phyloP scores from a whole-genome alignment of 768 basidiomycete species.

The Trametes cingulata region DNA sequence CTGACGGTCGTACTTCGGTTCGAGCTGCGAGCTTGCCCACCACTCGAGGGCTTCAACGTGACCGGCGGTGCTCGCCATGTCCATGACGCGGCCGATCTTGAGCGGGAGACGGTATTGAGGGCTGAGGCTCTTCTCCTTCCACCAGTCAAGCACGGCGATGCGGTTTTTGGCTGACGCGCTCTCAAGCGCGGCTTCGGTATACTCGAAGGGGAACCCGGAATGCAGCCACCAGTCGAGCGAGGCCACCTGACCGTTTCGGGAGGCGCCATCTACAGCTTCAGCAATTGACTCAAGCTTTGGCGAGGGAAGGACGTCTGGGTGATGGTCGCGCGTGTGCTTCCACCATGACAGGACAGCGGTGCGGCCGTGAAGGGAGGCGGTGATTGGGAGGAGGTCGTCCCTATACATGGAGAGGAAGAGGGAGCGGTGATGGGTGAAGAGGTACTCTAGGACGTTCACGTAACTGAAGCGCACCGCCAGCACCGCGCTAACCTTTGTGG shows the following conservation, averaged over 20 bases:
- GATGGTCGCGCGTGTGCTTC: constrained; percentile 62
- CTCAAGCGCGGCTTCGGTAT: constrained; percentile 79
- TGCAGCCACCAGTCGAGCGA: constrained; percentile 83
- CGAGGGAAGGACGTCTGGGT: constrained; percentile 58
- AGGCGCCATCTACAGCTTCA: constrained; percentile 79
- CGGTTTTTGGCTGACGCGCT: constrained; percentile 78
- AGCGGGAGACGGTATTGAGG: constrained; percentile 54
- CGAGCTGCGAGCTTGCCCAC: constrained; percentile 81
- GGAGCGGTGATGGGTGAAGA: constrained; percentile 63
- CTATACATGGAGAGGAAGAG: constrained; percentile 67
- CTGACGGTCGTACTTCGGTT: constrained; percentile 75
- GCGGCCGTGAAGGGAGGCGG: constrained; percentile 76
- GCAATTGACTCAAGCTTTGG: constrained; percentile 57
- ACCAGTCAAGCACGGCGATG: constrained; percentile 81
- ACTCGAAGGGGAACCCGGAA: constrained; percentile 66
- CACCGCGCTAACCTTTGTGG: constrained; percentile 70
- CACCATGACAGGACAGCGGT: constrained; percentile 79
- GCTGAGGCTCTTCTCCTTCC: constrained; percentile 54
- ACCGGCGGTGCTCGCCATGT: constrained; percentile 79
- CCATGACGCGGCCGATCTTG: constrained; percentile 84
- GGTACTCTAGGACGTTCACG: constrained; percentile 71
- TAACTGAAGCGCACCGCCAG: constrained; percentile 73
- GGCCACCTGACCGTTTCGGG: constrained; percentile 69
- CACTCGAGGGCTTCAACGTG: constrained; percentile 77
- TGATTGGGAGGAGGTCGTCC: constrained; percentile 70